Evolutionary conservation across 257 asterid species (phyloP), one percentile per base, ranked within the genome.

Genomic region (Parsonsia alboflavescens): DNA sequence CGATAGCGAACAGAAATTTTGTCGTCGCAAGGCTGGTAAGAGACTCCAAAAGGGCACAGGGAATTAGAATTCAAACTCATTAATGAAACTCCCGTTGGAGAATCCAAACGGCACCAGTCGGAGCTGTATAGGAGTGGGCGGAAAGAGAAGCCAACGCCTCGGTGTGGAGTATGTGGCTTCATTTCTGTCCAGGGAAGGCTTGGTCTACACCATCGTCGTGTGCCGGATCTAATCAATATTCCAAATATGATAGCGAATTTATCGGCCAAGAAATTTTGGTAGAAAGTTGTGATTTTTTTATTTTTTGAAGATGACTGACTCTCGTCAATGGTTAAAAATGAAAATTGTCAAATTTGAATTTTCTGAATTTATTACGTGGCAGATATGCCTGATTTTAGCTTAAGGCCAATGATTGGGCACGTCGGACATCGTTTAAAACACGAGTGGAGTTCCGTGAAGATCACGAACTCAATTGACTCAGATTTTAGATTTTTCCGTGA

Each of bases 1-100:
- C 84, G 84, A 77, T 86, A 83, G 57, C 71, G 52, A 33, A 80
- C 73, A 36, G 84, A 71, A 13, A 76, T 41, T 85, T 78, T 86
- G 88, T 82, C 71, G 80, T 71, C 81, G 86, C 73, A 49, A 64
- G n/a, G 66, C 54, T 70, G 19, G n/a, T 39, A 63, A 24, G 63
- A 16, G 0, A 26, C 45, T 46, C 63, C 30, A 3, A 62, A 78
- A 68, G n/a, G 19, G 10, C 79, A 74, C 67, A 76, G 86, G 70
- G 78, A 48, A 36, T 12, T 15, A 62, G 24, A n/a, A 48, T 49
- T 52, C 71, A 46, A 33, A 42, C 50, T 57, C 15, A 42, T 42
- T 26, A 36, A 28, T 56, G 80, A 66, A 39, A 54, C 13, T 63
- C 45, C 42, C 21, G 76, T 54, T 52, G 81, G 76, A 50, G 69